These are phyloP conservation scores for Chrysoporthe austroafricana DNA, from an alignment of 2,329 filamentous ascomycete genomes.

Conservation along the genomic window DNA sequence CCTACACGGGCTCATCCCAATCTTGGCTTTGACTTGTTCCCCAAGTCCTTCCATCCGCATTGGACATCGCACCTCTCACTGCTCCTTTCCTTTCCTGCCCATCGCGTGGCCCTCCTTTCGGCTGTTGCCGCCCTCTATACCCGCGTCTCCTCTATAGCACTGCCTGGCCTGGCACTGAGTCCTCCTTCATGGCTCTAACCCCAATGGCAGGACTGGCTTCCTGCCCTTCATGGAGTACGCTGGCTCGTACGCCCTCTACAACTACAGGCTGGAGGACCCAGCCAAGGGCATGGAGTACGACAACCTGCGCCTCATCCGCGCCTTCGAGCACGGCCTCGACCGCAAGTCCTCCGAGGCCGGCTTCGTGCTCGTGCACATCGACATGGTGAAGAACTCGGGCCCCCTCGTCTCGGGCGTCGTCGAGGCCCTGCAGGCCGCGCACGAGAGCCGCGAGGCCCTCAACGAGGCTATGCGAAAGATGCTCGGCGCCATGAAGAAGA, in stretches of 20 bases:
- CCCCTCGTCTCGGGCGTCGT: constrained; percentile 75
- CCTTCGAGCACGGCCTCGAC: constrained; percentile 88
- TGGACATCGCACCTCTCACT: background rate
- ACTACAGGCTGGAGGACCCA: constrained; percentile 65
- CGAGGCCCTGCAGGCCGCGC: constrained; percentile 63
- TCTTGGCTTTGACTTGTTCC: too few relatives aligned
- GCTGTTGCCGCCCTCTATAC: background rate
- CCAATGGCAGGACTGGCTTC: constrained; percentile 62
- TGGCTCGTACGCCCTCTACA: constrained; percentile 70
- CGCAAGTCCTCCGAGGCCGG: constrained; percentile 84
- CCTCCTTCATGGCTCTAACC: constrained; percentile 4
- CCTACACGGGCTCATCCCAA: background rate
- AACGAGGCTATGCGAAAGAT: constrained; percentile 67
- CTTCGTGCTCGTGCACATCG: constrained; percentile 93
- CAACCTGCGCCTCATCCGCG: constrained; percentile 82
- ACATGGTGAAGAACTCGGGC: constrained; percentile 90
- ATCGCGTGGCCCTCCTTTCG: background rate
- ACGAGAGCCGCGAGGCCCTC: constrained; percentile 56
- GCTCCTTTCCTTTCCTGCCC: background rate
- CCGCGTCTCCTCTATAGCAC: background rate
- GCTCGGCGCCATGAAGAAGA: constrained; percentile 65
- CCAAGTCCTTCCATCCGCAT: background rate
- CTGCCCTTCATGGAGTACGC: constrained; percentile 92
- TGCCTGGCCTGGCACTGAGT: background rate
- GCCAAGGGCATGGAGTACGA: constrained; percentile 60